These are phyloP conservation scores for Actinomortierella wolfii DNA, from an alignment of 371 early-diverging fungal genomes.

Conservation along the genomic window DNA sequence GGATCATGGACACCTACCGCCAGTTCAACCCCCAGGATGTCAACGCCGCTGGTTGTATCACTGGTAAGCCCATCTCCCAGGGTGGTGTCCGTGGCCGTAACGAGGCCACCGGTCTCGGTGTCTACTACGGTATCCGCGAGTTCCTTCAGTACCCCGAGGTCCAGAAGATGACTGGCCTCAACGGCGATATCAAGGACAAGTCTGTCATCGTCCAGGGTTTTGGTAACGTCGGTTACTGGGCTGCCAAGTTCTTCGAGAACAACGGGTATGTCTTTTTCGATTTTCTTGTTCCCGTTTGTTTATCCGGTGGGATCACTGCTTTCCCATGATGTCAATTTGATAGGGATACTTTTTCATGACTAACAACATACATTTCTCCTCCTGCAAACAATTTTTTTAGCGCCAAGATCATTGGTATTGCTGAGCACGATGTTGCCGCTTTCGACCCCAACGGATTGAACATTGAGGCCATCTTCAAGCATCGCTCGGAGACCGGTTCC, in stretches of 20 bases:
- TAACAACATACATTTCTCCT: neutral
- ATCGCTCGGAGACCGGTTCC: slow-evolving; percentile 67
- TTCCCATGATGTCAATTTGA: neutral
- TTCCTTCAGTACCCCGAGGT: slow-evolving; percentile 83
- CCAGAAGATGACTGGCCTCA: slow-evolving; percentile 73
- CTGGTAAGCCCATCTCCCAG: slow-evolving; percentile 86
- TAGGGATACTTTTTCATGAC: neutral
- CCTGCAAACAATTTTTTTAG: slow-evolving; percentile 18
- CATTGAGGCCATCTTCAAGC: slow-evolving; percentile 70
- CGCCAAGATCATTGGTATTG: slow-evolving; percentile 83
- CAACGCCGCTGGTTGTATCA: slow-evolving; percentile 85
- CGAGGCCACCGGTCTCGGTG: slow-evolving; percentile 91
- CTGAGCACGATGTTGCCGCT: slow-evolving; percentile 75
- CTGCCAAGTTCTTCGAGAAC: slow-evolving; percentile 86
- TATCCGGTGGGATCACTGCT: no score
- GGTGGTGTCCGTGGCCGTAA: slow-evolving; percentile 92
- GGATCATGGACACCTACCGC: slow-evolving; percentile 92
- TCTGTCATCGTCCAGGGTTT: slow-evolving; percentile 86
- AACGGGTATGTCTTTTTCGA: slow-evolving; percentile 56
- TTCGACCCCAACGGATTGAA: slow-evolving; percentile 77
- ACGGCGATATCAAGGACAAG: slow-evolving; percentile 69
- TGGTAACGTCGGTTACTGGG: slow-evolving; percentile 91
- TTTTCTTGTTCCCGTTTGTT: neutral
- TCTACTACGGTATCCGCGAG: slow-evolving; percentile 87
- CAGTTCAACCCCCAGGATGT: slow-evolving; percentile 87